These are phyloP conservation scores for Aspergillus leporis DNA, from an alignment of 495 filamentous ascomycete genomes.

Conservation along the genomic window DNA sequence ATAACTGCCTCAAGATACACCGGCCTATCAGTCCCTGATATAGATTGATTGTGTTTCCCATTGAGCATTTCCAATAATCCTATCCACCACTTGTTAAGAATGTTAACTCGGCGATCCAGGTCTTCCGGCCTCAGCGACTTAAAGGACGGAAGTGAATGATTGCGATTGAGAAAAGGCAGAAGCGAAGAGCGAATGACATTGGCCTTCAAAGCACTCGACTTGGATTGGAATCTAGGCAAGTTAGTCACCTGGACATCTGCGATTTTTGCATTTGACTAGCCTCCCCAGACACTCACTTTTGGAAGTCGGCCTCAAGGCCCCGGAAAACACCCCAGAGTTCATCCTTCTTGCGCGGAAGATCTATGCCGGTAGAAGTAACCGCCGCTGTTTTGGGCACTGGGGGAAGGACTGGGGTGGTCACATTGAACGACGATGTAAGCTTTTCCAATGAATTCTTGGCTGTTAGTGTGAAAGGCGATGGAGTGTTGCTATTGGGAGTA, in stretches of 20 bases:
- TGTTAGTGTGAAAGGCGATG: slow-evolving; percentile 53
- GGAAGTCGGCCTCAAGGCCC: slow-evolving; percentile 76
- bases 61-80: slow-evolving; percentile 85
- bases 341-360: slow-evolving; percentile 64
- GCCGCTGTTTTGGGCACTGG: slow-evolving; percentile 48
- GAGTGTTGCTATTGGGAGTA: slow-evolving; percentile 47
- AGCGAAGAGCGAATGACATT: slow-evolving; percentile 76
- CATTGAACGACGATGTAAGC: slow-evolving; percentile 48
- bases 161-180: slow-evolving; percentile 78
- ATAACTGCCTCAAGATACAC: slow-evolving; percentile 78
- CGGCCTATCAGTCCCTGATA: slow-evolving; percentile 78
- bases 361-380: slow-evolving; percentile 41
- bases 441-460: slow-evolving; percentile 61
- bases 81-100: slow-evolving; percentile 95
- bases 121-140: slow-evolving; percentile 73
- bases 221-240: slow-evolving; percentile 64
- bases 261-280: not conserved
- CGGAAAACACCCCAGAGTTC: slow-evolving; percentile 89
- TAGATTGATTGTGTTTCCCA: slow-evolving; percentile 66
- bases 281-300: slow-evolving; percentile 54
- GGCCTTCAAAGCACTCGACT: slow-evolving; percentile 74
- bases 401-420: slow-evolving; percentile 50
- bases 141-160: slow-evolving; percentile 70
- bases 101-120: slow-evolving; percentile 76
- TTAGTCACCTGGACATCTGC: slow-evolving; percentile 16